Evolutionary conservation across 1,284 basidiomycete genomes (phyloP), one percentile per base, ranked within the genome.

Genomic region (Afroboletus lepidellus): DNA sequence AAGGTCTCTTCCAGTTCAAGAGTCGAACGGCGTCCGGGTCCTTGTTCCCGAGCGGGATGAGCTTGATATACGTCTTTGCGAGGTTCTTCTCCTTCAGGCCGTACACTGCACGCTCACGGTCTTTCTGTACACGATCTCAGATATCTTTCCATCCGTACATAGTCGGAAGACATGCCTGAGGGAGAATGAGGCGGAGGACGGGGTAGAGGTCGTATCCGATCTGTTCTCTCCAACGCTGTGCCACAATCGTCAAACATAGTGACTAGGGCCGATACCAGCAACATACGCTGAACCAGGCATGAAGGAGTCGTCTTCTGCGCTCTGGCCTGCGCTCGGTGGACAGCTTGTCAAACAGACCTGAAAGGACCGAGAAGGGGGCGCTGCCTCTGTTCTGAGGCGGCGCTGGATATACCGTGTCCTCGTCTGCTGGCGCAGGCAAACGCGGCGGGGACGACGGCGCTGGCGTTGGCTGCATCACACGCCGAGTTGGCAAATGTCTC

Each of bases 51-150:
- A 98, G 75, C 0, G 90, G 91, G 36, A 98, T 88, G 0, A 94
- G 78, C 56, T 90, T 87, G 71, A 94, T 92, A 66, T 94, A 95
- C 11, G 83, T 84, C 69, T 92, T 94, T 3, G 93, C 93, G 3
- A 98, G 74, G 62, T 89, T 90, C 70, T 89, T 88, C 73, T 98
- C 95, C 68, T 97, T 97, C 57, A 96, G 69, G 9, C 91, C 90
- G 69, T 97, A 98, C 0, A 93, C 85, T 0, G 91, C 81, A 46
- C 94, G 83, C 58, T 96, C 92, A 32, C 88, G 80, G 67, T 98
- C 94, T 80, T 92, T 90, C 93, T 97, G 66, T 56, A 38, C 20
- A 44, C 15, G 37, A 38, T 23, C 29, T 57, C 27, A 53, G 46
- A 45, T 24, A 34, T 23, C 4, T 0, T 6, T 20, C 23, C 29